These are phyloP conservation scores for Phytophthora pini DNA, from an alignment of 352 stramenopile species.

Conservation along the genomic window DNA sequence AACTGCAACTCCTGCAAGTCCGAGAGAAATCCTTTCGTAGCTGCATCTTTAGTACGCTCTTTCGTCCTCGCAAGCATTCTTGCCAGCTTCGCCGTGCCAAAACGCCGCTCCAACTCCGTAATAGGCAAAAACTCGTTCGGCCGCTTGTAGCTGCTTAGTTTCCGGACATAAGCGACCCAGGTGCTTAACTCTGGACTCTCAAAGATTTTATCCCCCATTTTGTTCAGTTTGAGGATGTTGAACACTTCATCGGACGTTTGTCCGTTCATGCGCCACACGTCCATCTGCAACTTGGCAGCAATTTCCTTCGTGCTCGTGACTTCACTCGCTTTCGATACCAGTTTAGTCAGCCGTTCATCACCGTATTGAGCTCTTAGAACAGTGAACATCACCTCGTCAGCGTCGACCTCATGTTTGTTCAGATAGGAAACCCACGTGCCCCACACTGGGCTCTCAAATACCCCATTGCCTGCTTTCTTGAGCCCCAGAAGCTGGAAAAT, in stretches of 20 bases:
- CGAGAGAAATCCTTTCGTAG: not conserved
- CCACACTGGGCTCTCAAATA: conserved; percentile 1
- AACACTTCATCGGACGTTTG: conserved; percentile 7
- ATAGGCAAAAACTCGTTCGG: not conserved
- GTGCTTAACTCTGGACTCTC: not conserved
- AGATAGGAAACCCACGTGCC: conserved; percentile 1
- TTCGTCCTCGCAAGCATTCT: not conserved
- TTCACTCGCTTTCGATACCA: not conserved
- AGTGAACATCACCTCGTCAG: not conserved
- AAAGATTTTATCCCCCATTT: not conserved
- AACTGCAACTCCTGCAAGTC: not conserved
- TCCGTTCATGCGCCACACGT: not conserved
- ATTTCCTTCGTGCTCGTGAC: not conserved
- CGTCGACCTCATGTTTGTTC: not conserved
- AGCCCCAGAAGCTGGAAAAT: conserved; percentile 6
- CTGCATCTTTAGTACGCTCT: not conserved
- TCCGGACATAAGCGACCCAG: conserved; percentile 2
- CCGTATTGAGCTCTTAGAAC: not conserved
- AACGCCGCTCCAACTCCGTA: not conserved
- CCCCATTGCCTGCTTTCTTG: not conserved
- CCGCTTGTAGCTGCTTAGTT: not conserved
- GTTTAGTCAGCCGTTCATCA: not conserved
- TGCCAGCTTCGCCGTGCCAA: not conserved
- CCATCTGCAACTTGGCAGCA: not conserved
- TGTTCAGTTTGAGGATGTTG: not conserved